A percentile compares a stretch with the other conserved stretches of the same genome.
These are phyloP conservation scores for Penicillium sumatraense DNA, from an alignment of 2,329 filamentous ascomycete genomes.

Conservation along the genomic window DNA sequence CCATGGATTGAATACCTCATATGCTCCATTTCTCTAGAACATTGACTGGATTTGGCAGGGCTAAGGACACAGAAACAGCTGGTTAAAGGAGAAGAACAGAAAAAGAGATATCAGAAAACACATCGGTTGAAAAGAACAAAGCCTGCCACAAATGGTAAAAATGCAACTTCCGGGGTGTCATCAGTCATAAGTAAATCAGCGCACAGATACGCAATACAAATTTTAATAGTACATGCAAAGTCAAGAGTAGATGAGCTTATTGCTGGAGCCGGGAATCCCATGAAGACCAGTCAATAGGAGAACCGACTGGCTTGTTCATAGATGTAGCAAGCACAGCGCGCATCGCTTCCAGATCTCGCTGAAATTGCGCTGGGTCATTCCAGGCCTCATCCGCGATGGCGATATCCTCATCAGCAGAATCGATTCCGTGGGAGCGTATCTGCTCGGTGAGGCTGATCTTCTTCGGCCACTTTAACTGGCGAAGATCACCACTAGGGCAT, in stretches of 20 bases:
- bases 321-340: background rate
- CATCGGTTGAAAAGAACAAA: constrained; percentile 8
- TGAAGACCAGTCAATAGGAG: constrained; percentile 37
- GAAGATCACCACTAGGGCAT: background rate
- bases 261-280: constrained; percentile 30
- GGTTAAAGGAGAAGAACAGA: too few species aligned
- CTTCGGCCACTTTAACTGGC: background rate
- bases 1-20: background rate
- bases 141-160: constrained; percentile 21
- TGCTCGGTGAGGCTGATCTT: background rate
- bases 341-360: background rate
- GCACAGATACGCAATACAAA: background rate
- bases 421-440: background rate
- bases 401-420: background rate
- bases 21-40: too few species aligned
- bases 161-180: constrained; percentile 38
- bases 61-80: too few species aligned
- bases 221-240: constrained; percentile 23
- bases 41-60: too few species aligned
- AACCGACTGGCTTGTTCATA: constrained; percentile 28
- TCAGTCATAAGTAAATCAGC: constrained; percentile 33
- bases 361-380: background rate
- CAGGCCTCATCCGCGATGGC: background rate
- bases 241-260: constrained; percentile 34
- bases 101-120: too few species aligned